Conservation (phyloP, 2,329 filamentous ascomycete genomes). For the Fusarium algeriense region DNA sequence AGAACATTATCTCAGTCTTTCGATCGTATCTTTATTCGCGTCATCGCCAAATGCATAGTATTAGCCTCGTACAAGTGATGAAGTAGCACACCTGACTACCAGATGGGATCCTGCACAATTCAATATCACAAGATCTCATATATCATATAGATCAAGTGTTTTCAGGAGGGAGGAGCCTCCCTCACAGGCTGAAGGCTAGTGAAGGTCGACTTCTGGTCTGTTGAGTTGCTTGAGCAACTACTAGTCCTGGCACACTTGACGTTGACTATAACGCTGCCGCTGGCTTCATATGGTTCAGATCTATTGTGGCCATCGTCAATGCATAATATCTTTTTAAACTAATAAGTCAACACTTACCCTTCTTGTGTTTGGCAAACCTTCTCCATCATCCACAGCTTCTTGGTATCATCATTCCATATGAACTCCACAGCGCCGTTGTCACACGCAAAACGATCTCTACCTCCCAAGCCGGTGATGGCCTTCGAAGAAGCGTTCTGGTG, state of each 20-base stretch:
- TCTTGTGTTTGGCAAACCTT: constrained; percentile 55
- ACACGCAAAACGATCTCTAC: constrained; percentile 57
- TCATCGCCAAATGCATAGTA: neutral
- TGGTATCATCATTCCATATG: constrained; percentile 52
- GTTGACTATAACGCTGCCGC: constrained; percentile 45
- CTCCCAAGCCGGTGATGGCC: constrained; percentile 37
- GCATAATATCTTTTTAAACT: neutral
- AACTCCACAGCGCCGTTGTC: constrained; percentile 58
- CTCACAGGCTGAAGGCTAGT: constrained; percentile 49
- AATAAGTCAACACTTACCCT: constrained; percentile 49
- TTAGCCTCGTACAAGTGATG: neutral
- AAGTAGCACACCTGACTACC: constrained; percentile 19
- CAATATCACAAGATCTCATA: constrained; percentile 16
- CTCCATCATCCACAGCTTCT: constrained; percentile 59
- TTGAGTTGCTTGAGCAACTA: constrained; percentile 48
- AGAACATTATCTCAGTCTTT: neutral
- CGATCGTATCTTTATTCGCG: neutral
- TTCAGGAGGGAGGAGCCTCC: constrained; percentile 23
- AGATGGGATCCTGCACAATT: neutral
- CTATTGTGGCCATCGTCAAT: constrained; percentile 33
- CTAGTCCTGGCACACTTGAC: constrained; percentile 37
- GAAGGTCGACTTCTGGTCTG: constrained; percentile 48
- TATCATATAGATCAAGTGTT: neutral
- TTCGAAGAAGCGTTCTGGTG: constrained; percentile 58
- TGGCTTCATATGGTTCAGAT: constrained; percentile 48